Conservation (phyloP, 2,329 filamentous ascomycete species). For the Calonectria fujianensis region DNA sequence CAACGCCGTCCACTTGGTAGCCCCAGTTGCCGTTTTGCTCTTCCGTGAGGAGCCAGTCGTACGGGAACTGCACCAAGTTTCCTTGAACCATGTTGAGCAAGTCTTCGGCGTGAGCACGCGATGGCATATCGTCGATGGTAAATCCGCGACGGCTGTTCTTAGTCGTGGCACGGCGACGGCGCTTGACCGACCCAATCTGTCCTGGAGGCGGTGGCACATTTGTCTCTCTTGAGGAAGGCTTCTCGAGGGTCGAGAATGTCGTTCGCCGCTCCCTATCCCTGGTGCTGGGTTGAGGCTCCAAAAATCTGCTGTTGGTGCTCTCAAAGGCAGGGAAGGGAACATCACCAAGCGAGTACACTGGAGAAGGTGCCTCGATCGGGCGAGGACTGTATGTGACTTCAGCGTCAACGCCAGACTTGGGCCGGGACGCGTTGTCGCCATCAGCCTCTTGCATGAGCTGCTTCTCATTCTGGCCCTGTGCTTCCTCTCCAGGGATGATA, state of each 20-base stretch:
- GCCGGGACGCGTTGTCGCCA: constrained; percentile 39
- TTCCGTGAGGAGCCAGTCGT: constrained; percentile 95
- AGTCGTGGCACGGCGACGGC: constrained; percentile 81
- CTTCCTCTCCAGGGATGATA: constrained; percentile 57
- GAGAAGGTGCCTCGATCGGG: constrained; percentile 63
- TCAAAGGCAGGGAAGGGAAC: constrained; percentile 70
- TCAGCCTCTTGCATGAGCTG: constrained; percentile 55
- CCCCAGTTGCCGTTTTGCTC: constrained; percentile 97
- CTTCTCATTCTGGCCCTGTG: constrained; percentile 64
- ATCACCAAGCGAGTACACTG: constrained; percentile 65
- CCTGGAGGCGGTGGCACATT: constrained; percentile 57
- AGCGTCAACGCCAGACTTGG: constrained; percentile 48
- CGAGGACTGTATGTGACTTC: constrained; percentile 53
- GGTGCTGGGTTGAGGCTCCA: constrained; percentile 60
- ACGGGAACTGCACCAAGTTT: constrained; percentile 92
- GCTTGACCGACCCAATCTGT: constrained; percentile 71
- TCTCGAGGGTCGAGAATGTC: constrained; percentile 74
- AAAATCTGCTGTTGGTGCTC: constrained; percentile 55
- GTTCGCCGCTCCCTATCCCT: constrained; percentile 70
- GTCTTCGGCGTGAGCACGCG: constrained; percentile 85
- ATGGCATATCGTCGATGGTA: constrained; percentile 84
- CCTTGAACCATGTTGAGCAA: constrained; percentile 89
- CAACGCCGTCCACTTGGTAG: constrained; percentile 96
- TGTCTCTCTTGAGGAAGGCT: constrained; percentile 63
- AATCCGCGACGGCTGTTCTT: constrained; percentile 80